Evolutionary conservation across 148 eudicot genomes (phyloP), one percentile per base, ranked within the genome.

Genomic region (Agrostemma githago): DNA sequence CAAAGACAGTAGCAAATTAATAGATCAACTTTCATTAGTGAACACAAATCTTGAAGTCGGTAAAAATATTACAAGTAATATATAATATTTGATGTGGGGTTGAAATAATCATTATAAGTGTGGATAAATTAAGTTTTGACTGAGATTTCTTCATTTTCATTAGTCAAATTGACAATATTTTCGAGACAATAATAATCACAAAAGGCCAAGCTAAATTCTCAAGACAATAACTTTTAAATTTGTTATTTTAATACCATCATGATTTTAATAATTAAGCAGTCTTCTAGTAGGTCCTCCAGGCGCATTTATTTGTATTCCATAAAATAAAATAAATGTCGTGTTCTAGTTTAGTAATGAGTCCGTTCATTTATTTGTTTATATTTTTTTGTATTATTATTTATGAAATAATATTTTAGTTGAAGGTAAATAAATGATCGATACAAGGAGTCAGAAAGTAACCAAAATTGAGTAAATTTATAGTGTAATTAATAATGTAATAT

Each of bases 101-200:
- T 14, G 46, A 39, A 65, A 65, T 39, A 65, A 65, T 65, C 20
- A 65, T 65, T 40, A 39, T 2, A 6, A 39, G 61, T 76, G 34
- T 20, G 37, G 53, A 59, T 72, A 39, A 67, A 56, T 69, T 58
- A 5, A 0, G 21, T 60, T 61, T 69, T 76, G 74, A 76, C 79
- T 69, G 16, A 68, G 57, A 76, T 60, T 34, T 68, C 37, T 53
- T 37, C 34, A 16, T 51, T 26, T 26, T 12, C 69, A 73, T 7
- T 65, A 4, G 71, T 62, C 44, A 62, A 8, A 65, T 63, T 74
- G 71, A 43, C 66, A 57, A 58, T 10, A 15, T 51, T 75, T 69
- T 41, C 39, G 65, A 54, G 56, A 34, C 56, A 74, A 19, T 51
- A 15, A 26, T 26, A 26, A 70, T 15, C 1, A 70, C 37, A 2